Evolutionary conservation across 1,284 basidiomycete species (phyloP).

Genomic region (Apiotrichum mycotoxinovorans): DNA sequence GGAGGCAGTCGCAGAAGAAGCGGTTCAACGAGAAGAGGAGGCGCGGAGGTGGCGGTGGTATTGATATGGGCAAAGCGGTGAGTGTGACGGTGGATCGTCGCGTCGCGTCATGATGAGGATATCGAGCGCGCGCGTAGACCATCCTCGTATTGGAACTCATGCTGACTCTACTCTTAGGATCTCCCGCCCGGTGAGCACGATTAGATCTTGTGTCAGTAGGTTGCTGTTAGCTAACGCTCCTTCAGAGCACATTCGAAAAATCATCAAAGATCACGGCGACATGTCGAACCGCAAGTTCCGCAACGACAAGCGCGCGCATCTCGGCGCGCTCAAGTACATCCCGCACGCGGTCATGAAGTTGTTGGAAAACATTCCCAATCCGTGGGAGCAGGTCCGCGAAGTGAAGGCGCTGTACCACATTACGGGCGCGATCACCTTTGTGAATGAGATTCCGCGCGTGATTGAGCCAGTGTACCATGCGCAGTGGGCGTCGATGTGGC

Average conservation of each 20-base stretch:
- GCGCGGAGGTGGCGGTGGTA: conserved; percentile 47
- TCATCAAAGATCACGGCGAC: conserved; percentile 95
- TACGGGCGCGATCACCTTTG: conserved; percentile 99
- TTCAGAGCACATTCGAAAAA: conserved; percentile 91
- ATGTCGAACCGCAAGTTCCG: conserved; percentile 96
- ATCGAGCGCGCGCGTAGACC: not conserved
- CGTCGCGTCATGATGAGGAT: not conserved
- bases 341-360: conserved; percentile 99
- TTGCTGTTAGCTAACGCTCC: not conserved
- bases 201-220: not conserved
- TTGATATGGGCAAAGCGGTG: conserved; percentile 51
- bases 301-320: conserved; percentile 97
- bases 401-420: conserved; percentile 96
- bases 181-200: conserved; percentile 40
- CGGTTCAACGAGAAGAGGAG: conserved; percentile 48
- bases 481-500: conserved; percentile 99
- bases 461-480: conserved; percentile 98
- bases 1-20: conserved; percentile 47
- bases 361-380: conserved; percentile 97
- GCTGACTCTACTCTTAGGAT: conserved; percentile 26
- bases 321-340: conserved; percentile 97
- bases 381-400: conserved; percentile 99
- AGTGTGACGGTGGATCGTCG: conserved; percentile 19
- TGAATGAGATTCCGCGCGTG: conserved; percentile 95
- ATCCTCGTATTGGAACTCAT: not conserved